Evolutionary conservation across 2,329 filamentous ascomycete genomes (phyloP), one percentile per base, ranked within the genome.

Genomic region (Alternaria ventricosa): DNA sequence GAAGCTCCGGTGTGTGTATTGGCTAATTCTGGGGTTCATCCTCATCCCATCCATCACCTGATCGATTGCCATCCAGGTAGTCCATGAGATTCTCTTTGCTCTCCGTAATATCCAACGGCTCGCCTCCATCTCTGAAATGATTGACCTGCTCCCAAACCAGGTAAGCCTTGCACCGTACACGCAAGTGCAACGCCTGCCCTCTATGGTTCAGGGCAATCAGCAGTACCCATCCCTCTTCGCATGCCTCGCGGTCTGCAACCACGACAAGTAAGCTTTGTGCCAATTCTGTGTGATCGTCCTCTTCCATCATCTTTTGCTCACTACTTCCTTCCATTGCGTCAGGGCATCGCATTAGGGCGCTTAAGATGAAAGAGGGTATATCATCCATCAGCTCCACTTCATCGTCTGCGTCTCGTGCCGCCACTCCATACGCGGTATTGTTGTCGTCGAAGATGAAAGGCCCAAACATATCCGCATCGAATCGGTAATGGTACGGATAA

Each of bases 181-280:
- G 57, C 41, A 15, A n/a, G 12, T 60, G 41, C 27, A 60, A 47
- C 8, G 20, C 57, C 41, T 55, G 41, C 9, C 57, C 57, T n/a
- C n/a, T 54, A 9, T 47, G 6, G 13, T 55, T 41, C 2, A 55
- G 15, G 15, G 49, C 57, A 13, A 60, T 18, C 20, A 54, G 27
- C 57, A 60, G 47, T 8, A 60, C 27, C 57, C 49, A 47, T 12
- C 49, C 49, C 45, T 60, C 49, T 28, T 55, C 57, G 22, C 57
- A 55, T 28, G 41, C 57, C 43, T 55, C 49, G 10, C 49, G 27
- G 12, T 55, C 57, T 15, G 41, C 57, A 6, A 60, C 27, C 5
- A 60, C 57, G 6, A 54, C 22, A 5, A 60, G 57, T 5, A 55
- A 36, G 11, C 27, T 11, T 60, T 60, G 57, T 8, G 2, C 7